phyloP scores from a whole-genome alignment of 2,329 filamentous ascomycete species.

The Curvularia lunata region DNA sequence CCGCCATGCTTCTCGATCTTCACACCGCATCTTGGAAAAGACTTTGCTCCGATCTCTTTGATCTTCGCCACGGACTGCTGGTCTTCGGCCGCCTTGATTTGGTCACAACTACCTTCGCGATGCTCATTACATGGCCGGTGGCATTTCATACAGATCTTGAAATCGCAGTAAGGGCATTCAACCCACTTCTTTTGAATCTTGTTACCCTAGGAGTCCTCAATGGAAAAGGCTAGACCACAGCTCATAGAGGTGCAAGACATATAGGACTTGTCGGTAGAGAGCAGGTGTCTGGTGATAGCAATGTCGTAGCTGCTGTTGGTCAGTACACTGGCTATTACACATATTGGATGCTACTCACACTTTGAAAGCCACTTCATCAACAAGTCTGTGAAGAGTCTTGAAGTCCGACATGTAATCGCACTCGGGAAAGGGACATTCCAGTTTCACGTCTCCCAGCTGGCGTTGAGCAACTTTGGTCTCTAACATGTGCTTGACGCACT shows the following conservation, averaged over 20 bases:
- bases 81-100: constrained; percentile 26
- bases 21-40: constrained; percentile 34
- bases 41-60: constrained; percentile 33
- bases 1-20: constrained; percentile 37
- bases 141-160: constrained; percentile 29
- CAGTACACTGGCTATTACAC: constrained; percentile 5
- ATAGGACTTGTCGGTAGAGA: constrained; percentile 20
- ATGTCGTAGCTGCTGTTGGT: constrained; percentile 27
- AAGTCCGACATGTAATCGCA: constrained; percentile 23
- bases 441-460: constrained; percentile 20
- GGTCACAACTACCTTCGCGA: constrained; percentile 18
- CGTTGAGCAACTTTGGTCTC: constrained; percentile 23
- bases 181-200: constrained; percentile 15
- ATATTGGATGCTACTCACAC: constrained; percentile 16
- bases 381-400: constrained; percentile 14
- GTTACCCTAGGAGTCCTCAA: constrained; percentile 12
- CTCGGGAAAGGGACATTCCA: constrained; percentile 23
- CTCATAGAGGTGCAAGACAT: constrained; percentile 27
- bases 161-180: constrained; percentile 34
- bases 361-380: constrained; percentile 18
- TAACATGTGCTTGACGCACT: constrained; percentile 29
- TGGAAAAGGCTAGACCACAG: constrained; percentile 35
- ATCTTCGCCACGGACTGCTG: constrained; percentile 20
- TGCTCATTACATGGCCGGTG: constrained; percentile 28
- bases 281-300: constrained; percentile 23